Base-by-base conservation (phyloP, 495 filamentous ascomycete species). In the Talaromyces wortmannii region DNA sequence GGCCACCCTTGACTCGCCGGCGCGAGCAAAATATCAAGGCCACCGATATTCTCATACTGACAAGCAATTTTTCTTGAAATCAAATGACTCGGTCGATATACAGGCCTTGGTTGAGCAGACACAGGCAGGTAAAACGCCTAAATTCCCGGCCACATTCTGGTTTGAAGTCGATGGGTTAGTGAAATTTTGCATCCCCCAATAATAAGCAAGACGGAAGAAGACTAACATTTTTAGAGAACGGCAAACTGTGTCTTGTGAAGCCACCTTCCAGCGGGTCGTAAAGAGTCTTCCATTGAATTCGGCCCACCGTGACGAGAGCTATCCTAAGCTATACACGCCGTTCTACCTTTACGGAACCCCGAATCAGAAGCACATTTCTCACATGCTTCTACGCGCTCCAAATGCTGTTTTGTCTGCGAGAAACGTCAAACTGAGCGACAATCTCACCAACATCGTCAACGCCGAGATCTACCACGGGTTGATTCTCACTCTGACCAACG, bases 271-370 rank as follows among this genome's bases (percentile, higher is more conserved):
- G 18, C 45, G 43, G 4, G 59, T 66, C 4, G 45, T 72, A 10
- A 72, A 62, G 40, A 64, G 69, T 45, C 60, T 45, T 29, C 64
- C 58, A 46, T 57, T 68, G 2, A 63, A 65, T 46, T 64, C 56
- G 30, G 61, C 57, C 42, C 66, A 65, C 52, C 67, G 63, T n/a
- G 68, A 73, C 42, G 15, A 13, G 6, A 30, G 44, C 1, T 78
- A 76, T 50, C 74, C 67, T 0, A 6, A 57, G 3, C 44, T 50
- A 10, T 62, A 49, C 45, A 72, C 72, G 63, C 74, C 76, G 4
- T 77, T 78, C 55, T 78, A 79, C 44, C 62, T 75, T 30, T 78
- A 79, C 59, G 74, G 73, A 33, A 67, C 52, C 29, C 45, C 46
- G 29, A 52, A 62, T 5, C 53, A 68, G 16, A 31, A 49, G 3